Base-by-base conservation (phyloP, 2,329 filamentous ascomycete species). In the Drechslerella dactyloides region DNA sequence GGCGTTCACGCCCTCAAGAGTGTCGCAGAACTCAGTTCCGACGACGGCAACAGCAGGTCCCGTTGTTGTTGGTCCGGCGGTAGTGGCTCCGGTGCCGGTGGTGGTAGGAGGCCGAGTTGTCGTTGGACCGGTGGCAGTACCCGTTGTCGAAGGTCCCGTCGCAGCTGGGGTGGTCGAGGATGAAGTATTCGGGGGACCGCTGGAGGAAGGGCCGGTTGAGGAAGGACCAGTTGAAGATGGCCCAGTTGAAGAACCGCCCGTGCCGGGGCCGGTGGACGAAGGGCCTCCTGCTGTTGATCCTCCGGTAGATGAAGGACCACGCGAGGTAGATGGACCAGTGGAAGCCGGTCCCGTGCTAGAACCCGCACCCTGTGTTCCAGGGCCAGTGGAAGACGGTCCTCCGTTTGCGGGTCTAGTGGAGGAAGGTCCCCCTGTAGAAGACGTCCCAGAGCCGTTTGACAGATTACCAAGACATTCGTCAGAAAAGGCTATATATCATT, bases 1-100 rank as follows among this genome's bases (percentile, higher is more conserved):
- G 6, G 27, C 1, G 21, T 63, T 54, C 10, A 63, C 13, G 8
- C 46, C 65, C 15, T 63, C 58, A n/a, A 53, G 10, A 6, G 58
- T 59, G 17, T 70, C 65, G 23, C 58, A 70, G 35, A 70, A 50
- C 53, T 60, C 40, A n/a, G 66, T 57, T 11, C 21, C 44, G 13
- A 62, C 24, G 6, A 48, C 44, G 19, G 11, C 15, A 3, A 17
- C 5, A 42, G n/a, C 13, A 10, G 46, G 17, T 51, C 3, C 19
- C 4, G 46, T 2, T 23, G 46, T 11, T 4, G 19, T 27, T 23
- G 17, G 15, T 27, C n/a, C 11, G 46, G 44, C 21, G 6, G 44
- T 23, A 19, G 44, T 48, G 11, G n/a, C 11, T 8, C 15, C n/a
- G 15, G 44, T 6, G 44, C 4, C 19, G 21, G 23, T 27, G n/a